Base-by-base conservation (phyloP, 768 basidiomycete genomes). In the Rhizopogon roseolus region DNA sequence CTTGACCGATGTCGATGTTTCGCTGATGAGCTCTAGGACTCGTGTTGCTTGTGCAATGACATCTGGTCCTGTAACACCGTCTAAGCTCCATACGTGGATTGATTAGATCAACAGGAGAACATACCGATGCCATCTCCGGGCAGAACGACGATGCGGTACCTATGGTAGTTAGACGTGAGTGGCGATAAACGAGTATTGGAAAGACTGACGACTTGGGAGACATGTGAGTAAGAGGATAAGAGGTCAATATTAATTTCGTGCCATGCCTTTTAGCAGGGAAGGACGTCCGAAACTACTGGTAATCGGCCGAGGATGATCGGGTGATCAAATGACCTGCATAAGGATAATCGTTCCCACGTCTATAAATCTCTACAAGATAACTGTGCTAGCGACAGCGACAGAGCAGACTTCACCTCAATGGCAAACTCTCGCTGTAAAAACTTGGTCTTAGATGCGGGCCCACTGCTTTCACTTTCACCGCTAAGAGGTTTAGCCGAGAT, bases 91-190 rank as follows among this genome's bases (percentile, higher is more conserved):
- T 17, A 37, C 5, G 13, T 37, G 40, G 52, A 3, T 32, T 8
- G 45, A 10, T 28, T 46, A 41, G 11, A 49, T 34, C 25, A 41
- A 40, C 9, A 32, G 16, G 25, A 41, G 25, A 11, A 56, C 78
- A 41, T 64, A 93, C 95, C 96, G 62, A 99, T 98, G 56, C 97
- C 97, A 72, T 99, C 97, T 49, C 97, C 97, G n/a, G 88, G 86
- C 41, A 99, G 84, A 50, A 95, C 81, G 36, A 85, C 90, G 66
- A 99, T 82, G 58, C 86, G 86, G 71, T 90, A 97, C 51, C 94
- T 95, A 61, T 9, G 6, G 28, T 13, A 22, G 22, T 22, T 22
- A 16, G 34, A 25, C 19, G 5, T 34, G 25, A 55, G 41, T 17
- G 42, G 19, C 61, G 52, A 60, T 43, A 17, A 54, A 49, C 49